Conservation (phyloP, 2,329 filamentous ascomycete genomes). For the Neopestalotiopsis clavispora region DNA sequence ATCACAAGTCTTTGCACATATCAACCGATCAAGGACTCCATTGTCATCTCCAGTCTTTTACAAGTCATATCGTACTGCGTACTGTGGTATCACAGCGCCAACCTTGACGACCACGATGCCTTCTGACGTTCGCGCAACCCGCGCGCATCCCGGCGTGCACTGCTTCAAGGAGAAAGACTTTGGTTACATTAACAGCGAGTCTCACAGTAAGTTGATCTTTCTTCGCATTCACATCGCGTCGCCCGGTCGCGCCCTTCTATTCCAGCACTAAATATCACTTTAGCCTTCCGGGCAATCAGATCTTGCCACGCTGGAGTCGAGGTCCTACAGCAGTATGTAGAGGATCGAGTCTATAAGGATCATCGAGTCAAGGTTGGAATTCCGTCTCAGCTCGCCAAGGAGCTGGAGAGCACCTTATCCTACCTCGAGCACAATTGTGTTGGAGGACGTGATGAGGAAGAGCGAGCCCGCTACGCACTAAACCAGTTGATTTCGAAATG, state of each 20-base stretch:
- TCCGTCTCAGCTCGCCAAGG: neutral
- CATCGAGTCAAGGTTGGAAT: neutral
- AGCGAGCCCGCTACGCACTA: neutral
- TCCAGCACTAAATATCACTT: neutral
- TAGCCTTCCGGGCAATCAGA: neutral
- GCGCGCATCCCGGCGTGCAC: neutral
- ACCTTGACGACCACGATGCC: neutral
- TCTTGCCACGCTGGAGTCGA: neutral
- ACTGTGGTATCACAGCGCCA: neutral
- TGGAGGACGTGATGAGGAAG: neutral
- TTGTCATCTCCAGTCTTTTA: too few species aligned
- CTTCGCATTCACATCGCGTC: neutral
- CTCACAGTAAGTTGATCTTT: neutral
- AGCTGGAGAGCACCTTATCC: neutral
- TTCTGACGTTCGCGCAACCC: neutral
- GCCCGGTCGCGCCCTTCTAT: neutral
- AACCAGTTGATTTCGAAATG: neutral
- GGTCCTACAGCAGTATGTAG: neutral
- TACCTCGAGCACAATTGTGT: neutral
- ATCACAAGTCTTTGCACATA: too few species aligned
- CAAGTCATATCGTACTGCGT: too few species aligned
- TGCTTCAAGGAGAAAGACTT: neutral
- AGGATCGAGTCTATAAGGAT: too few species aligned
- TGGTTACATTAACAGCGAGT: neutral
- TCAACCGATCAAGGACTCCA: too few species aligned